phyloP scores from a whole-genome alignment of 2,329 filamentous ascomycete species.

The Trichoderma semiorbis region DNA sequence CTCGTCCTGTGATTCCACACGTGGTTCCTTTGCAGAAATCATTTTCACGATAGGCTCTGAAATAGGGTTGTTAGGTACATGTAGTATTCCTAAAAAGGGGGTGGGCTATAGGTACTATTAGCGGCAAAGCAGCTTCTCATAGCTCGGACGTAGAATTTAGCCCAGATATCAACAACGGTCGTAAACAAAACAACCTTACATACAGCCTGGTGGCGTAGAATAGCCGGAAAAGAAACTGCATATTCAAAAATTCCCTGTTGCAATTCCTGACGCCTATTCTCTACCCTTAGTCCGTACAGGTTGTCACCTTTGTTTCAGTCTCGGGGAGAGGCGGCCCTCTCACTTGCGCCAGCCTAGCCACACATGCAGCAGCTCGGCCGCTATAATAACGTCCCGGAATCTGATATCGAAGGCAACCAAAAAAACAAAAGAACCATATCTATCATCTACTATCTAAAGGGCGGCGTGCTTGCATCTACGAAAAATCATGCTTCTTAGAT shows the following conservation, averaged over 20 bases:
- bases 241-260: neutral
- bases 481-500: slow-evolving; percentile 8
- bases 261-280: neutral
- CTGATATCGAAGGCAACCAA: neutral
- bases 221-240: neutral
- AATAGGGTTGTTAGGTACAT: neutral
- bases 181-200: neutral
- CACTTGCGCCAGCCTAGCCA: neutral
- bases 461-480: neutral
- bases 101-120: neutral
- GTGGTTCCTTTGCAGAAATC: neutral
- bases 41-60: neutral
- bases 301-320: neutral
- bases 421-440: neutral
- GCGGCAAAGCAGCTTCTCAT: neutral
- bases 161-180: neutral
- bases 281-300: neutral
- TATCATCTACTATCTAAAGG: neutral
- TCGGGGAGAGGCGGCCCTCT: neutral
- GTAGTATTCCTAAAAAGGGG: neutral
- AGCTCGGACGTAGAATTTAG: neutral
- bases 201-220: neutral
- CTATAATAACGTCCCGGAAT: neutral
- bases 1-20: neutral
- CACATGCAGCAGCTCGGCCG: neutral